Evolutionary conservation across 2,329 filamentous ascomycete species (phyloP).

Genomic region (Byssochlamys sp.): DNA sequence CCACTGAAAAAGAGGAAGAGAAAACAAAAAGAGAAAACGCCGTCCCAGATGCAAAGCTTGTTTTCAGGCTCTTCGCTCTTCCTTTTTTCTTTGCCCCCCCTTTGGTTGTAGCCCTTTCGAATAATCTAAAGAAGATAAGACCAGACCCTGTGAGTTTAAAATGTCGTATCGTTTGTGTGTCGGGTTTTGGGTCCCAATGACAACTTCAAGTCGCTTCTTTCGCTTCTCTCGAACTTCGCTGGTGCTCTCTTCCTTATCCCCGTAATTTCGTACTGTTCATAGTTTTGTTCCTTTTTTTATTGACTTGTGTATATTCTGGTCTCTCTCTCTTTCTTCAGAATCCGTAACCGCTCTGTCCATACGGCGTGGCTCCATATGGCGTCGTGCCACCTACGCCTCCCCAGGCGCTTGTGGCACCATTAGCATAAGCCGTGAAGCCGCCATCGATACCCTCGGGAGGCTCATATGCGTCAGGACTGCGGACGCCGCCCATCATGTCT

Average conservation of each 20-base stretch:
- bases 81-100: neutral
- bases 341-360: conserved; percentile 40
- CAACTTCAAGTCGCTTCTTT: neutral
- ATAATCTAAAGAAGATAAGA: too few relatives aligned
- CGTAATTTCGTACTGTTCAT: too few relatives aligned
- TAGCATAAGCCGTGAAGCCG: conserved; percentile 31
- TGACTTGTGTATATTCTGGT: neutral
- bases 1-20: neutral
- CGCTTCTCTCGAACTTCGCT: neutral
- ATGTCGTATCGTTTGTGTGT: too few relatives aligned
- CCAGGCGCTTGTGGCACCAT: conserved; percentile 54
- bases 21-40: neutral
- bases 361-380: conserved; percentile 53
- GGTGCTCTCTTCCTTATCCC: too few relatives aligned
- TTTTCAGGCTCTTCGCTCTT: neutral
- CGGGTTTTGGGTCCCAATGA: neutral
- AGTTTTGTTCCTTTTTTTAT: neutral
- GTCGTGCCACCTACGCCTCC: conserved; percentile 49
- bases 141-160: too few relatives aligned
- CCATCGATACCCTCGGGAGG: conserved; percentile 37
- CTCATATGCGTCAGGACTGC: conserved; percentile 41
- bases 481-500: conserved; percentile 40
- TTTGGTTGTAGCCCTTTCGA: neutral
- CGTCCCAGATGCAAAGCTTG: neutral
- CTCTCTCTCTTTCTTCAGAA: conserved; percentile 7